Conservation (phyloP, 2,329 filamentous ascomycete species). For the Scytalidium lignicola region DNA sequence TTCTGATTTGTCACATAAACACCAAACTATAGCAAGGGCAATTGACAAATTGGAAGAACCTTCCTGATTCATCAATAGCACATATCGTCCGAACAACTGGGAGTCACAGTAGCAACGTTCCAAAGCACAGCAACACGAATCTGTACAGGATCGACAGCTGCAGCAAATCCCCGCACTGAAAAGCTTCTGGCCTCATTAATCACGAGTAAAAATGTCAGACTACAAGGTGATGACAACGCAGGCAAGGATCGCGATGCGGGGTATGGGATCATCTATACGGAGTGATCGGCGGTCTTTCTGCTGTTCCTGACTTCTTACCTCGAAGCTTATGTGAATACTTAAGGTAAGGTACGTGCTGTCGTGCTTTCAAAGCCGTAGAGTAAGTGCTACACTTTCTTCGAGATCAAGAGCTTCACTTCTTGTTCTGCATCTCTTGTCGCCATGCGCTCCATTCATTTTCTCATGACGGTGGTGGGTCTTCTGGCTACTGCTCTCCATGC, state of each 20-base stretch:
- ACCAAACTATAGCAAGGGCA: too few relatives aligned
- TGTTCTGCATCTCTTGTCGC: neutral
- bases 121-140: neutral
- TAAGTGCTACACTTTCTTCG: neutral
- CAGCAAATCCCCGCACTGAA: neutral
- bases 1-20: too few relatives aligned
- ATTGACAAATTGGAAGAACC: too few relatives aligned
- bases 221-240: neutral
- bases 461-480: conserved; percentile 3
- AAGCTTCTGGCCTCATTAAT: neutral
- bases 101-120: neutral
- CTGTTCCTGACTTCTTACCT: neutral
- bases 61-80: neutral
- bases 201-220: neutral
- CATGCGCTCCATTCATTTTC: neutral
- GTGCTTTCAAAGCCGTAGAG: neutral
- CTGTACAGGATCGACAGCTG: neutral
- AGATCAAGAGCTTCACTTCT: neutral
- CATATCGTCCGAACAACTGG: neutral
- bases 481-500: conserved; percentile 6
- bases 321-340: neutral
- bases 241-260: neutral
- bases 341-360: neutral
- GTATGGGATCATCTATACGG: neutral
- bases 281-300: neutral